Conservation (phyloP, 306 rosid genomes). For the Elaeagnus macrophylla region DNA sequence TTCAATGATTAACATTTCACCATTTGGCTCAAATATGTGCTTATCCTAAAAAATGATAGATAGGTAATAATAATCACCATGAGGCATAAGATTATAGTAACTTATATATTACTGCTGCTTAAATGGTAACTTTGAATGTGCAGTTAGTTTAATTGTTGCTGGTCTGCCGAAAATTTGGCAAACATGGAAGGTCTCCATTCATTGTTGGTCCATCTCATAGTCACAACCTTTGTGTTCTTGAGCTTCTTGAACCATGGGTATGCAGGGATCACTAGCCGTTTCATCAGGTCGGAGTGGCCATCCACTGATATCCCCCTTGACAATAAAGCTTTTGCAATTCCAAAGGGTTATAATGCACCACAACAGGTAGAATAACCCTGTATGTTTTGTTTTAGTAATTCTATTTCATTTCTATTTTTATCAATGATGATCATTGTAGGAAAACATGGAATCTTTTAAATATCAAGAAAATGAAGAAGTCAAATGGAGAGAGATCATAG, state of each 20-base stretch:
- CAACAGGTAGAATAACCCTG: conserved; percentile 56
- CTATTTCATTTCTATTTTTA: not conserved
- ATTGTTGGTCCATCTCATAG: conserved; percentile 31
- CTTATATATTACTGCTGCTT: not conserved
- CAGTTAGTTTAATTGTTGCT: conserved; percentile 24
- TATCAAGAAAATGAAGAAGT: too few species aligned
- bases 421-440: not conserved
- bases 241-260: conserved; percentile 33
- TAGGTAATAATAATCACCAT: too few species aligned
- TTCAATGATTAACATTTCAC: too few species aligned
- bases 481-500: too few species aligned
- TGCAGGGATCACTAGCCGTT: conserved; percentile 72
- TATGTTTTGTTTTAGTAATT: not conserved
- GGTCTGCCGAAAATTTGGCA: conserved; percentile 18
- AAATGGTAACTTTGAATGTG: conserved; percentile 13
- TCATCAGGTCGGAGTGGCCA: conserved; percentile 65
- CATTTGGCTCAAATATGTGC: too few species aligned
- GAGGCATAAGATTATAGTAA: too few species aligned
- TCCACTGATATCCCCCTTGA: conserved; percentile 66
- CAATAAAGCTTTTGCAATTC: conserved; percentile 53
- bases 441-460: too few species aligned
- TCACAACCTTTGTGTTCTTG: conserved; percentile 39
- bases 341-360: conserved; percentile 76
- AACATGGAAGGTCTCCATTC: conserved; percentile 20
- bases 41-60: too few species aligned